phyloP scores from a whole-genome alignment of 495 filamentous ascomycete genomes.

The Neurospora sp. region DNA sequence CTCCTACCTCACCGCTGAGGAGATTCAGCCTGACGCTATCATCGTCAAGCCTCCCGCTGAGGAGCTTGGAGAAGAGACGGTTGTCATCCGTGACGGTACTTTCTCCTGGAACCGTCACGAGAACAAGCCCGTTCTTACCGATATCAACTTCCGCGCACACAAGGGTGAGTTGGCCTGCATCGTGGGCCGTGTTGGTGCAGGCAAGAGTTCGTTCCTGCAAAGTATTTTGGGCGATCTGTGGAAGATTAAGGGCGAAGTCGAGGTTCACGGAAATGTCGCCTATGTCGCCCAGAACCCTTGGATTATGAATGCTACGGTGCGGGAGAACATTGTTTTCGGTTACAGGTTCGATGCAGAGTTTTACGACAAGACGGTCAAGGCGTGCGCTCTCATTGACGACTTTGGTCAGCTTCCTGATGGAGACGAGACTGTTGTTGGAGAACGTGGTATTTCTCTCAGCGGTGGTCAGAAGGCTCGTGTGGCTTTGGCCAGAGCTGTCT shows the following conservation, averaged over 20 bases:
- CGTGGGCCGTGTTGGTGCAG: constrained; percentile 88
- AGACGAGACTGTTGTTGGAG: constrained; percentile 92
- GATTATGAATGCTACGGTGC: constrained; percentile 97
- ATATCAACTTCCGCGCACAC: constrained; percentile 76
- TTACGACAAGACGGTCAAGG: constrained; percentile 88
- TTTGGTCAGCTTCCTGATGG: constrained; percentile 90
- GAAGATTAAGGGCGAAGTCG: constrained; percentile 79
- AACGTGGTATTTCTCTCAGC: constrained; percentile 93
- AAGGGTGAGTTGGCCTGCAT: constrained; percentile 91
- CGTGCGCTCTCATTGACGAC: constrained; percentile 86
- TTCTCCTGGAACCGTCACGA: constrained; percentile 92
- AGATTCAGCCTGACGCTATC: constrained; percentile 82
- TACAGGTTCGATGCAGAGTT: constrained; percentile 91
- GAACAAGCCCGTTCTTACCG: constrained; percentile 38
- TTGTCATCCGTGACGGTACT: constrained; percentile 71
- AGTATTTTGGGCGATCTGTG: constrained; percentile 82
- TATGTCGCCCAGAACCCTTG: constrained; percentile 90
- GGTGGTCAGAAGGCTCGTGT: constrained; percentile 95
- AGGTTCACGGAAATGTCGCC: constrained; percentile 69
- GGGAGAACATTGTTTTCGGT: constrained; percentile 95
- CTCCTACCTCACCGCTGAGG: constrained; percentile 76
- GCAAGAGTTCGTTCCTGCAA: constrained; percentile 88
- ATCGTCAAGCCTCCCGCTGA: constrained; percentile 53
- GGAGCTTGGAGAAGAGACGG: constrained; percentile 71
- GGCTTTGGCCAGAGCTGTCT: constrained; percentile 91